Evolutionary conservation across 805 yeast genomes (phyloP).

Genomic region (Nakazawaea ernobii): DNA sequence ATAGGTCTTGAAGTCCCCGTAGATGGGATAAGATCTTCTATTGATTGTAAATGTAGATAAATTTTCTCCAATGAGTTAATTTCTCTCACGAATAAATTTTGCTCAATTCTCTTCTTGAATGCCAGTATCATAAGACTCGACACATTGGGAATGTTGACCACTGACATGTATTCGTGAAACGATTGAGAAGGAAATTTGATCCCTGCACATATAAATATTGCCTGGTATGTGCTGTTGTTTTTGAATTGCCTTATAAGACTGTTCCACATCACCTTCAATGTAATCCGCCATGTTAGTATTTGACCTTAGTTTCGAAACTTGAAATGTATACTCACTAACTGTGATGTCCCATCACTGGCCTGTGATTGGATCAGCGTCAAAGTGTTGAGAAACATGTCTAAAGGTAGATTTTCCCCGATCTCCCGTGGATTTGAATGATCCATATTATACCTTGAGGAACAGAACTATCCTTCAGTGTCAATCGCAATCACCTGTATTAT

Average conservation of each 20-base stretch:
- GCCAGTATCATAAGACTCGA: not conserved
- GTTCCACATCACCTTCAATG: constrained; percentile 7
- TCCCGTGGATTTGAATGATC: too few species aligned
- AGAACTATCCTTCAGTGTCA: too few species aligned
- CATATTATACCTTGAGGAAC: too few species aligned
- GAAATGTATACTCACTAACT: constrained; percentile 1
- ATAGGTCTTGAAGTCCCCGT: not conserved
- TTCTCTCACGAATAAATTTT: constrained; percentile 1
- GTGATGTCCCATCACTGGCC: not conserved
- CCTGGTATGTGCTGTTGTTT: not conserved
- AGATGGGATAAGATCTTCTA: not conserved
- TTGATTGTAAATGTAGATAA: not conserved
- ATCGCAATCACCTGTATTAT: too few species aligned
- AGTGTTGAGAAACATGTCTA: not conserved
- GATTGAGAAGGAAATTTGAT: constrained; percentile 1
- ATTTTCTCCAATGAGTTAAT: not conserved
- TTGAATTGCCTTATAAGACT: not conserved
- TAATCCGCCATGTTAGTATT: not conserved
- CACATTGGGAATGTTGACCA: not conserved
- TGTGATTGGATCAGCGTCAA: constrained; percentile 1
- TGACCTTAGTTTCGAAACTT: not conserved
- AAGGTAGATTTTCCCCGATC: not conserved
- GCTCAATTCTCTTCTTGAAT: not conserved
- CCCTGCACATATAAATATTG: constrained; percentile 1
- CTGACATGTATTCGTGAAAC: constrained; percentile 6